Percentiles rank a stretch among this genome's conserved stretches.
These are phyloP conservation scores for Penicillium sp. DNA, from an alignment of 2,329 filamentous ascomycete species.

Conservation along the genomic window DNA sequence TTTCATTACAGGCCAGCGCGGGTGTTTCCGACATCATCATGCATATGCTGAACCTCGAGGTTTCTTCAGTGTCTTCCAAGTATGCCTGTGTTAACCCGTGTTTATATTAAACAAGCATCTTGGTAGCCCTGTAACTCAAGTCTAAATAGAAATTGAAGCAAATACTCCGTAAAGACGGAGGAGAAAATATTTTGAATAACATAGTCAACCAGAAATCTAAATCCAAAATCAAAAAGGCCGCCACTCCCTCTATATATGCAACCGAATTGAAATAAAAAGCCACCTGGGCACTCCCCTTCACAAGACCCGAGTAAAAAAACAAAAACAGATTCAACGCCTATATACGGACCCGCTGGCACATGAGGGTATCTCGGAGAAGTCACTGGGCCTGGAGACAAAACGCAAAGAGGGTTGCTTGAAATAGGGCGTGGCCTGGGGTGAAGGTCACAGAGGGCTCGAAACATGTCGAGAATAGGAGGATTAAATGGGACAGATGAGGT, in stretches of 20 bases:
- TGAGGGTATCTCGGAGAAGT: constrained; percentile 18
- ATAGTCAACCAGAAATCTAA: background rate
- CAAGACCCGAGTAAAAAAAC: constrained; percentile 3
- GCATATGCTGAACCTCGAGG: too few species aligned
- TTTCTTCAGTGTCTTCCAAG: too few species aligned
- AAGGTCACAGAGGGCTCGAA: constrained; percentile 1
- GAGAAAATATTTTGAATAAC: background rate
- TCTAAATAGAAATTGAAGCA: background rate
- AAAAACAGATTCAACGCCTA: constrained; percentile 13
- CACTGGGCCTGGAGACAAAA: constrained; percentile 2
- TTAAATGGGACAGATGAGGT: background rate
- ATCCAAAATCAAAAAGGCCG: constrained; percentile 3
- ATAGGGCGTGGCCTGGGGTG: constrained; percentile 2
- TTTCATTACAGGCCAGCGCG: background rate
- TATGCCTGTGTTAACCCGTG: too few species aligned
- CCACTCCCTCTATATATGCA: constrained; percentile 18
- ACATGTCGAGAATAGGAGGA: background rate
- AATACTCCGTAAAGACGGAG: background rate
- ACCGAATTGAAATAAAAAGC: constrained; percentile 9
- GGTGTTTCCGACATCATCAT: background rate
- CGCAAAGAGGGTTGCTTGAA: constrained; percentile 7
- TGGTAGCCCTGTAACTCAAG: too few species aligned
- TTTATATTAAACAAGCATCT: too few species aligned
- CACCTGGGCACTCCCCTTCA: background rate
- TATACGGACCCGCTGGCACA: constrained; percentile 16